Base-by-base conservation (phyloP, 2,329 filamentous ascomycete species). In the Colletotrichum lini region DNA sequence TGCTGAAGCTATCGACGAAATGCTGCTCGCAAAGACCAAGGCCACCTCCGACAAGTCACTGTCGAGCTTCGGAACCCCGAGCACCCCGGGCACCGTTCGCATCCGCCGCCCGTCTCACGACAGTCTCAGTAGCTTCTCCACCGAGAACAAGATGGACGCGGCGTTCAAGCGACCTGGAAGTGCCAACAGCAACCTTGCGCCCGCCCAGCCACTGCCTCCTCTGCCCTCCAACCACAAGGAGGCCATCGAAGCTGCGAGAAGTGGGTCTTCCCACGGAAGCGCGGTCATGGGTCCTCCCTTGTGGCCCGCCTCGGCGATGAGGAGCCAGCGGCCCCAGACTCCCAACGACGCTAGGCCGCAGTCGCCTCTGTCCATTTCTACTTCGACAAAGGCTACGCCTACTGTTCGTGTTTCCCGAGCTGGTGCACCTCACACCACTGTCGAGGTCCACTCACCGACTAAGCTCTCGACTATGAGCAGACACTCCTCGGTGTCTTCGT, bases 401-500 rank as follows among this genome's bases (percentile, higher is more conserved):
- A 92, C 93, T 16, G 89, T 91, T 62, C 85, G 85, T 47, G 82
- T 83, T 56, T 79, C 78, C 65, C 85, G 87, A 69, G 81, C 82
- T 60, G 82, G 83, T 73, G 82, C 67, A 18, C 57, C 85, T 59
- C 81, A 86, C 42, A 88, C 84, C 26, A 80, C 81, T 30, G 79
- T 79, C 3, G 85, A 88, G 70, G 72, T 85, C 60, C 82, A 90
- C 15, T 88, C 88, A 5, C 84, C 87, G 2, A 82, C 84, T 2
- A 83, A 82, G 71, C 74, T 82, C 59, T 79, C 79, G 10, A 77
- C 79, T 72, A 76, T 80, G 76, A 87, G 85, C 74, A 90, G 93
- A 53, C 91, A 93, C 74, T 97, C 95, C 3, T 99, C 96, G 0
- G 90, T 98, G 8, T 98, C 96, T 0, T 98, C 96, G 0, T 99